Conservation (phyloP, 2,329 filamentous ascomycete species). For the Eurotiales sp. region DNA sequence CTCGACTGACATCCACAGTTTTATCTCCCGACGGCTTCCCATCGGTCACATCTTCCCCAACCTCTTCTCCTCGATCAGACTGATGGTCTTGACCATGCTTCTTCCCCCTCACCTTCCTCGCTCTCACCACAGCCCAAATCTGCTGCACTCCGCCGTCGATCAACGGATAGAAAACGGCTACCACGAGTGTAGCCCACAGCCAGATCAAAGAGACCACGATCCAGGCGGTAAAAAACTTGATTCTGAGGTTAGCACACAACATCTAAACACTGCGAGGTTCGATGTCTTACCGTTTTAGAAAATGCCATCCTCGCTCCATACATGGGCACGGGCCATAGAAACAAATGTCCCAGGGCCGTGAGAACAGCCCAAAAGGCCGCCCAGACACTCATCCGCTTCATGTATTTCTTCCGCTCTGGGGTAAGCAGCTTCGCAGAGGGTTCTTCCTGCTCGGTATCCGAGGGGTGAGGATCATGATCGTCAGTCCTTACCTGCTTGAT, state of each 20-base stretch:
- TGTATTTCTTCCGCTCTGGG: not conserved
- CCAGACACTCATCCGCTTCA: not conserved
- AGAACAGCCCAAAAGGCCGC: not conserved
- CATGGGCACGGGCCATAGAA: not conserved
- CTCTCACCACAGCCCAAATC: not conserved
- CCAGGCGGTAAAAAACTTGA: constrained; percentile 80
- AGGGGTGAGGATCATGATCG: constrained; percentile 18
- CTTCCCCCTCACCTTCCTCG: not conserved
- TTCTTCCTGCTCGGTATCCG: constrained; percentile 35
- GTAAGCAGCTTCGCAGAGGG: not conserved
- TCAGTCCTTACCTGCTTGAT: constrained; percentile 40
- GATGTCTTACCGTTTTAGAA: constrained; percentile 72
- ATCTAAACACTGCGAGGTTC: too few relatives aligned
- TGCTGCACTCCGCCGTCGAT: constrained; percentile 60
- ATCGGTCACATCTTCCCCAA: too few relatives aligned
- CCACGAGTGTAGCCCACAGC: constrained; percentile 68
- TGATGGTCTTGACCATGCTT: too few relatives aligned
- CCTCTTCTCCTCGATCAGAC: too few relatives aligned
- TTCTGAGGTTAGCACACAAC: too few relatives aligned
- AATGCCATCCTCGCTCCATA: constrained; percentile 64
- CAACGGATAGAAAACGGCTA: constrained; percentile 75
- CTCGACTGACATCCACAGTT: too few relatives aligned
- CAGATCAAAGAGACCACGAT: constrained; percentile 72
- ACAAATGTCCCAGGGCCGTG: not conserved
- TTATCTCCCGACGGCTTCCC: too few relatives aligned